phyloP scores from a whole-genome alignment of 2,329 filamentous ascomycete genomes.

The Pseudofabraea citricarpa region DNA sequence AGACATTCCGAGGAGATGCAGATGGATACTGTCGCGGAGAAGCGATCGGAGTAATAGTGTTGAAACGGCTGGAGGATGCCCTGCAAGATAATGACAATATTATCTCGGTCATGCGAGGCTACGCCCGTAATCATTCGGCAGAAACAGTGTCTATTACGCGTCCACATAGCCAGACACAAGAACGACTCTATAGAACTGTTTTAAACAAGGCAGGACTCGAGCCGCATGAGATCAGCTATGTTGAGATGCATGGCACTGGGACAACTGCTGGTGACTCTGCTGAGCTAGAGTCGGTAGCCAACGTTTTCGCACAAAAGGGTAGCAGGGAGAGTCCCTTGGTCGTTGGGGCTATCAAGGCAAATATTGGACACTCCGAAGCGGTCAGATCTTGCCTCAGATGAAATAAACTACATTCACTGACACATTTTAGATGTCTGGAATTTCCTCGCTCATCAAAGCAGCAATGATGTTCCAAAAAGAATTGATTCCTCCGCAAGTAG shows the following conservation, averaged over 20 bases:
- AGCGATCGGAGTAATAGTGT: slow-evolving; percentile 40
- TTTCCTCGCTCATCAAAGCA: slow-evolving; percentile 22
- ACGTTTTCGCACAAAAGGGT: slow-evolving; percentile 53
- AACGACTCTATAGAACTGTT: slow-evolving; percentile 66
- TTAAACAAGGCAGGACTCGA: slow-evolving; percentile 70
- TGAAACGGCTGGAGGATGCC: slow-evolving; percentile 47
- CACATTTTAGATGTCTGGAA: no score
- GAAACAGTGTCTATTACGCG: slow-evolving; percentile 80
- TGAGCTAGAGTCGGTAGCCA: slow-evolving; percentile 75
- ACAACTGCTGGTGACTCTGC: slow-evolving; percentile 80
- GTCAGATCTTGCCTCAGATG: no score
- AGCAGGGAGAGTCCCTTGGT: slow-evolving; percentile 48
- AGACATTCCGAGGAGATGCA: slow-evolving; percentile 41
- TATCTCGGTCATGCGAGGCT: slow-evolving; percentile 56
- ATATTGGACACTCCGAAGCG: slow-evolving; percentile 47
- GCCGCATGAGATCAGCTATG: slow-evolving; percentile 72
- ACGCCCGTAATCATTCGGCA: slow-evolving; percentile 76
- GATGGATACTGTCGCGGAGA: slow-evolving; percentile 52
- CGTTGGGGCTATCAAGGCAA: slow-evolving; percentile 58
- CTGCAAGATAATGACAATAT: slow-evolving; percentile 45
- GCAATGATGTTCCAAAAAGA: slow-evolving; percentile 22
- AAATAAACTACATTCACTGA: no score
- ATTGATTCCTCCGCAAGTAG: slow-evolving; percentile 19
- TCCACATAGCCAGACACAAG: slow-evolving; percentile 73
- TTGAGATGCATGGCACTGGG: slow-evolving; percentile 88